Evolutionary conservation across 441 rosid species (phyloP).

Genomic region (Erodium texanum): DNA sequence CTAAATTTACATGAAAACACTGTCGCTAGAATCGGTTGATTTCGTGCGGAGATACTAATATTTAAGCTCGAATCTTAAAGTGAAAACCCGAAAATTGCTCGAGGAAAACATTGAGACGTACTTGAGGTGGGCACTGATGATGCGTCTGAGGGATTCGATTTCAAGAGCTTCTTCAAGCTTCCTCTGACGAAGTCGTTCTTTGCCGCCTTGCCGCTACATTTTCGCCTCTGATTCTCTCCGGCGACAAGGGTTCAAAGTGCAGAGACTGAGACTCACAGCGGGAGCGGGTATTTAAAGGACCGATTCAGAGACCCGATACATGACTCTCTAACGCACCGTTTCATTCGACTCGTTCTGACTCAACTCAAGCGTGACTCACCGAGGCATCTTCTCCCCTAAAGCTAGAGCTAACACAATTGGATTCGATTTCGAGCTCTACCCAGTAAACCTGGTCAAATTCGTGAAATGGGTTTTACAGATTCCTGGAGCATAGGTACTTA

Average conservation of each 20-base stretch:
- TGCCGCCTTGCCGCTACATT: constrained; percentile 8
- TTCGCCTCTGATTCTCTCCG: constrained; percentile 3
- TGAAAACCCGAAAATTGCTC: not conserved
- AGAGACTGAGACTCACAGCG: no score
- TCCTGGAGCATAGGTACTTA: not conserved
- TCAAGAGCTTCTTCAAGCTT: constrained; percentile 90
- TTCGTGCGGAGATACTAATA: not conserved
- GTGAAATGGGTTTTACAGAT: not conserved
- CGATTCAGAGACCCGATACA: no score
- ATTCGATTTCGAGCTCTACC: constrained; percentile 3
- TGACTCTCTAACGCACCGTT: not conserved
- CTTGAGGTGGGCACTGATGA: constrained; percentile 91
- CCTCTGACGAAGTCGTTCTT: constrained; percentile 45
- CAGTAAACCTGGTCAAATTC: not conserved
- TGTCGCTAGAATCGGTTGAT: not conserved
- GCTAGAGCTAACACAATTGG: not conserved
- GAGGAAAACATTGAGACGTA: constrained; percentile 15
- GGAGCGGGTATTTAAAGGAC: no score
- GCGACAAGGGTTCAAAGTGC: not conserved
- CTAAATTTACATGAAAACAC: not conserved
- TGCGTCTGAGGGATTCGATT: constrained; percentile 89
- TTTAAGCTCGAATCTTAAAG: not conserved
- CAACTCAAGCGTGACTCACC: not conserved
- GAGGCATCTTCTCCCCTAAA: not conserved
- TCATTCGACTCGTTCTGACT: not conserved